These are phyloP conservation scores for Capsella bursapastoris DNA, from an alignment of 345 rosid genomes.

Conservation along the genomic window DNA sequence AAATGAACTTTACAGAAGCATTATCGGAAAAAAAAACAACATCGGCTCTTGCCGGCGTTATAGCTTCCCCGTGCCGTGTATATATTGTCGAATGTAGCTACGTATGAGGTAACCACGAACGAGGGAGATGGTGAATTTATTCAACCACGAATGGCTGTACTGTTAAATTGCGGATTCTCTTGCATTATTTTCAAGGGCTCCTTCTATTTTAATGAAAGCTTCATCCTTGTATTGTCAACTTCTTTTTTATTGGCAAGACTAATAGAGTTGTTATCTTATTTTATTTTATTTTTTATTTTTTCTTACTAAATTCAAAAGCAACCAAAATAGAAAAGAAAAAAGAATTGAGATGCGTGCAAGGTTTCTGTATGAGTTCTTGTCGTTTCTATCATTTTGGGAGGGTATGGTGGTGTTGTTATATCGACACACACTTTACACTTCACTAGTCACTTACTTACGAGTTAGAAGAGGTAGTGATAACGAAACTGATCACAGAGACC, in stretches of 20 bases:
- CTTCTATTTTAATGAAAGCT: neutral
- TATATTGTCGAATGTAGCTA: neutral
- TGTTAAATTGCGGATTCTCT: too few species aligned
- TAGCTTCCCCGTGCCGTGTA: neutral
- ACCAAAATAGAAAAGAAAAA: neutral
- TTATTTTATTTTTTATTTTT: too few species aligned
- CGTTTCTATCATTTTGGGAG: neutral
- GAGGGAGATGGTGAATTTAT: neutral
- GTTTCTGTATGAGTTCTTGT: constrained; percentile 21
- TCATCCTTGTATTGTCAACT: too few species aligned
- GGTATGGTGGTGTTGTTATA: neutral
- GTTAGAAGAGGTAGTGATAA: neutral
- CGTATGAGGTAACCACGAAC: neutral
- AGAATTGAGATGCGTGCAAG: constrained; percentile 33
- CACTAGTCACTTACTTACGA: neutral
- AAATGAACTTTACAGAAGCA: too few species aligned
- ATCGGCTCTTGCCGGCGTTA: neutral
- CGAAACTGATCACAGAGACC: constrained; percentile 29
- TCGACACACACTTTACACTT: neutral
- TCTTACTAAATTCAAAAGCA: constrained; percentile 27
- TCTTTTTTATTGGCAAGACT: too few species aligned
- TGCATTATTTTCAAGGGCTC: too few species aligned
- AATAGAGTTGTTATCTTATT: too few species aligned
- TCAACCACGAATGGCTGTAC: neutral
- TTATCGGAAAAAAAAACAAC: too few species aligned